These are phyloP conservation scores for Globisporangium uncinulatum DNA, from an alignment of 352 stramenopile species.

Conservation along the genomic window DNA sequence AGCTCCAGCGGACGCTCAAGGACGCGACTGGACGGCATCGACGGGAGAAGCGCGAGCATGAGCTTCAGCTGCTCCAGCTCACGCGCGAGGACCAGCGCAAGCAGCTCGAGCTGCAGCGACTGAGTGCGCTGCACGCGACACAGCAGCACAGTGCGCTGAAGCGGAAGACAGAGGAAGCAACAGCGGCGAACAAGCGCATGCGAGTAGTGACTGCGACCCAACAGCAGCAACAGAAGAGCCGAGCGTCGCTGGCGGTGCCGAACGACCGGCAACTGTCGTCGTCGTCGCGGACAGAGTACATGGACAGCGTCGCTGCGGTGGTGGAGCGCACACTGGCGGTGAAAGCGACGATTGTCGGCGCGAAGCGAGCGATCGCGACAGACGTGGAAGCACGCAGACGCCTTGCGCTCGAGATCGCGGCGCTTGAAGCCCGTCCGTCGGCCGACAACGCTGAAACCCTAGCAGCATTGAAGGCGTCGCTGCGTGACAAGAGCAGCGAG, in stretches of 20 bases:
- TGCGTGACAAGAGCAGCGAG: conserved; percentile 45
- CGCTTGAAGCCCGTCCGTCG: conserved; percentile 13
- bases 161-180: conserved; percentile 52
- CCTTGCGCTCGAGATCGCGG: conserved; percentile 36
- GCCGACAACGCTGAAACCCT: conserved; percentile 19
- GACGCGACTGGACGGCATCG: conserved; percentile 32
- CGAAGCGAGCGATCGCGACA: conserved; percentile 42
- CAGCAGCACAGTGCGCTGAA: conserved; percentile 46
- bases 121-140: conserved; percentile 23
- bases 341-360: conserved; percentile 37
- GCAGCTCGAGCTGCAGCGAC: conserved; percentile 50
- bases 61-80: conserved; percentile 42
- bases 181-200: conserved; percentile 37
- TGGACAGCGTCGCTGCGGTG: conserved; percentile 24
- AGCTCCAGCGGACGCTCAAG: conserved; percentile 30
- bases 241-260: neutral
- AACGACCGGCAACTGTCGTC: too few species aligned
- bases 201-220: conserved; percentile 23
- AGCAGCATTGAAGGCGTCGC: conserved; percentile 22
- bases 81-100: conserved; percentile 57
- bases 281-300: conserved; percentile 9
- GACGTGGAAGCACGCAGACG: conserved; percentile 50
- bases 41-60: conserved; percentile 37
- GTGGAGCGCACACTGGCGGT: conserved; percentile 36
- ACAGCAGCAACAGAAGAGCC: conserved; percentile 23